A percentile compares a stretch with the other conserved stretches of the same genome.
phyloP scores from a whole-genome alignment of 176 grass and related monocot genomes.

The Puccinellia tenuiflora region DNA sequence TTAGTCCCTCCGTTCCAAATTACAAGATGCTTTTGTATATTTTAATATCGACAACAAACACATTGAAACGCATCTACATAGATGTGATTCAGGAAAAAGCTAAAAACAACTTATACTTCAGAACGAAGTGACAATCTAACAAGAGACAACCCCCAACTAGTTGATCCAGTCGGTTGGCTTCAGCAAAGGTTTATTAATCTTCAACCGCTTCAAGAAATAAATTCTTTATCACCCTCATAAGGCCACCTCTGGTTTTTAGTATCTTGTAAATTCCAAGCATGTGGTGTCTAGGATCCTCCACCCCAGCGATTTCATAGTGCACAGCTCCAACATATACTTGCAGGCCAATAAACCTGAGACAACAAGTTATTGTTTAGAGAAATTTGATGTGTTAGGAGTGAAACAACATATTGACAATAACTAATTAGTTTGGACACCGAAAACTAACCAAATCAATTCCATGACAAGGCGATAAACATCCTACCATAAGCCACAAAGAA shows the following conservation, averaged over 20 bases:
- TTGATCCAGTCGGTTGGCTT: not conserved
- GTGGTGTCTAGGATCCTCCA: not conserved
- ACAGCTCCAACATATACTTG: not conserved
- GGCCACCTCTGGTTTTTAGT: not conserved
- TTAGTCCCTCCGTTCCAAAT: no score
- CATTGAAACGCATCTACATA: no score
- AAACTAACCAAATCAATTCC: not conserved
- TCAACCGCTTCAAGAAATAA: not conserved
- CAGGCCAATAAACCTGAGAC: not conserved
- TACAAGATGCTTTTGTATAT: no score
- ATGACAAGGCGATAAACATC: not conserved
- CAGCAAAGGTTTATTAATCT: not conserved
- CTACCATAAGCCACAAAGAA: not conserved
- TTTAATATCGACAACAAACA: no score
- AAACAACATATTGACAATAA: not conserved
- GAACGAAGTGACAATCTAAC: no score
- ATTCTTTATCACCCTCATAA: not conserved
- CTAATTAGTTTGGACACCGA: not conserved
- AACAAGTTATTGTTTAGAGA: not conserved
- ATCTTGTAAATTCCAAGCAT: constrained; percentile 6
- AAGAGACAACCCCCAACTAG: not conserved
- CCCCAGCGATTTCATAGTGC: not conserved
- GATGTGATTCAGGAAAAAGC: no score
- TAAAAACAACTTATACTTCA: no score
- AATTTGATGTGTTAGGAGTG: not conserved